Base-by-base conservation (phyloP, 805 yeast genomes). In the Starmerella ratchasimensis region DNA sequence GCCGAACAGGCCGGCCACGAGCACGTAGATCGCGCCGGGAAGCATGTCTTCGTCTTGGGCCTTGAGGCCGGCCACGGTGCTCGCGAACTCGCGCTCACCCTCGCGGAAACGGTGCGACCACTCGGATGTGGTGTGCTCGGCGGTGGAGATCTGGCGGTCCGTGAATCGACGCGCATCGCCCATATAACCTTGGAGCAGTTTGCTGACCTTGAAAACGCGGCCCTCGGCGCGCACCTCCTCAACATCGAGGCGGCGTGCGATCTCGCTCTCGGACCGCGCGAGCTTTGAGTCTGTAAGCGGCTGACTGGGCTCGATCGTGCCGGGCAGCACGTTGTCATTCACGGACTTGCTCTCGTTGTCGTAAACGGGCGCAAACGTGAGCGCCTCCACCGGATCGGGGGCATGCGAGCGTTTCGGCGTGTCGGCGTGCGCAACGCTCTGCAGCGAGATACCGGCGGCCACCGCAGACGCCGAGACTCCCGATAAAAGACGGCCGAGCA, bases 1-100 rank as follows among this genome's bases (percentile, higher is more conserved):
- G 27, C 94, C 94, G 6, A 82, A 61, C 38, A 83, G 63, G 2
- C 73, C 67, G 11, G 82, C 84, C 21, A 81, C 69, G 8, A 73
- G 53, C 28, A 83, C 65, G 54, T 80, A 83, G 22, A 80, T 57
- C 3, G 74, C 59, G 45, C 77, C 78, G 11, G 94, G 90, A 34
- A 79, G 64, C 35, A 81, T 58, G 34, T 73, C 80, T 60, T 83
- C 94, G 29, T 65, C 58, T 48, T 63, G 71, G 43, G 70, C 65
- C 55, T 76, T 83, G 47, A 83, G 65, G 13, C 65, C 64, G 20
- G 84, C 65, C 9, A 80, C 56, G 1, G 88, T 76, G 22, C 64
- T 55, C 7, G 80, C 68, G 35, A 80, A 73, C 39, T 67, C 61
- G 51, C 76, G 68, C 60, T 82, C 94, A 3, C 69, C 66, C 18